A percentile compares a stretch with the other conserved stretches of the same genome.
phyloP scores from a whole-genome alignment of 192 early-diverging fungal species.

The Mortierella claussenii region DNA sequence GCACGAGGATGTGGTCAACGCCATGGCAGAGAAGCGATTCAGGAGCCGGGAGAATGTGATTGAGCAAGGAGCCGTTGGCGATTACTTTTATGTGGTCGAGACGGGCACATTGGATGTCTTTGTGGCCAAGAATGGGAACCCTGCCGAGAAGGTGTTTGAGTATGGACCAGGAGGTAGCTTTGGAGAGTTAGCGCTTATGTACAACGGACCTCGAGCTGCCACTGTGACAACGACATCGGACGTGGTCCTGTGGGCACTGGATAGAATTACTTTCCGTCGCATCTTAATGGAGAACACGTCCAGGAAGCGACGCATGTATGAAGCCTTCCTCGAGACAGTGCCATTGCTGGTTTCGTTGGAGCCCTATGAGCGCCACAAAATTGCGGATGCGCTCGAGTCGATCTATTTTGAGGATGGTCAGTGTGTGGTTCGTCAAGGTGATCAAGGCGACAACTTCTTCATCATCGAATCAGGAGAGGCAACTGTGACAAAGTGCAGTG shows the following conservation, averaged over 20 bases:
- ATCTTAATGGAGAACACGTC: constrained; percentile 99
- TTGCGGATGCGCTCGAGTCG: constrained; percentile 96
- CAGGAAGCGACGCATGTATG: constrained; percentile 96
- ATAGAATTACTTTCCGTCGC: constrained; percentile 95
- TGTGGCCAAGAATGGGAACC: constrained; percentile 74
- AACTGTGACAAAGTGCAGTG: constrained; percentile 80
- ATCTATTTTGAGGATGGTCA: constrained; percentile 88
- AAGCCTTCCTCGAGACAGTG: constrained; percentile 94
- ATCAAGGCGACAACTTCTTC: constrained; percentile 94
- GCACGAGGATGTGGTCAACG: constrained; percentile 92
- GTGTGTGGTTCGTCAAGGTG: constrained; percentile 90
- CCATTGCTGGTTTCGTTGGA: constrained; percentile 90
- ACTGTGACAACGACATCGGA: constrained; percentile 89
- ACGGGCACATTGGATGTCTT: constrained; percentile 92
- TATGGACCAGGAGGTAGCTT: constrained; percentile 91
- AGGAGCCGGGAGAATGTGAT: constrained; percentile 80
- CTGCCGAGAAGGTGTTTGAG: constrained; percentile 78
- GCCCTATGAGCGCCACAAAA: constrained; percentile 98
- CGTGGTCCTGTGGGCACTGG: constrained; percentile 95
- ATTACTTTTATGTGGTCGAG: constrained; percentile 98
- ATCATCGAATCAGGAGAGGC: constrained; percentile 96
- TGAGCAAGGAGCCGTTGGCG: constrained; percentile 95
- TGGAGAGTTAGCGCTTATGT: constrained; percentile 99
- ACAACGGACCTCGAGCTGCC: constrained; percentile 98
- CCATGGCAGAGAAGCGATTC: constrained; percentile 94